Evolutionary conservation across 768 basidiomycete genomes (phyloP), one percentile per base, ranked within the genome.

Genomic region (Pleurotus cornucopiae): DNA sequence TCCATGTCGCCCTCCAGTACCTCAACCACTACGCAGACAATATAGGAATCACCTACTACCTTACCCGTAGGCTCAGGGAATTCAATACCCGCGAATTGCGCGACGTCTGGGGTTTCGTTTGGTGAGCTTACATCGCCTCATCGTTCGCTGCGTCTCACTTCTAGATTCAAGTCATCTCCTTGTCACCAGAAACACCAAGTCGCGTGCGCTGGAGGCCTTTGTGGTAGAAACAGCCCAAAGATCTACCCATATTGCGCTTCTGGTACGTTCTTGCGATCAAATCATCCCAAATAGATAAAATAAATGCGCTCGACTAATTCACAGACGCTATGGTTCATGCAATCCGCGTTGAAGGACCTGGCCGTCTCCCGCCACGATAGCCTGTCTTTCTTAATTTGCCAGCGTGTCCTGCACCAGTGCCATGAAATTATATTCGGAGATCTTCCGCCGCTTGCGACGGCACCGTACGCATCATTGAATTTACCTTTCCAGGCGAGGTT

Each of bases 321-420:
- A 48, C 66, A 95, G 94, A 98, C 97, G 0, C 73, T 99, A 45
- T 98, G 96, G 94, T 97, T 95, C 72, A 95, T 98, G 89, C 97
- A 98, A 81, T 92, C 96, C 13, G 85, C 90, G 23, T 77, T 99
- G 16, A 84, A 83, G 56, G 97, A 99, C 69, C 77, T 98, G 6
- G 80, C 86, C 0, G 63, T 70, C 58, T 46, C 71, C 45, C 77
- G 74, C 12, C 79, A 84, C 51, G 80, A 84, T 47, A 86, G 92
- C 2, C 81, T 74, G 43, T 91, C 94, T 0, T 98, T 98, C 71
- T 74, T 83, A 47, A 88, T 96, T 57, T 98, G 97, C 69, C 93
- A 95, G 70, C 84, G 96, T 58, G 84, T 94, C 39, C 74, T 98
- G 57, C 91, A 91, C 68, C 82, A 82, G 68, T 95, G 95, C 65